phyloP scores from a whole-genome alignment of 345 rosid genomes.

The Cardamine resedifolia region DNA sequence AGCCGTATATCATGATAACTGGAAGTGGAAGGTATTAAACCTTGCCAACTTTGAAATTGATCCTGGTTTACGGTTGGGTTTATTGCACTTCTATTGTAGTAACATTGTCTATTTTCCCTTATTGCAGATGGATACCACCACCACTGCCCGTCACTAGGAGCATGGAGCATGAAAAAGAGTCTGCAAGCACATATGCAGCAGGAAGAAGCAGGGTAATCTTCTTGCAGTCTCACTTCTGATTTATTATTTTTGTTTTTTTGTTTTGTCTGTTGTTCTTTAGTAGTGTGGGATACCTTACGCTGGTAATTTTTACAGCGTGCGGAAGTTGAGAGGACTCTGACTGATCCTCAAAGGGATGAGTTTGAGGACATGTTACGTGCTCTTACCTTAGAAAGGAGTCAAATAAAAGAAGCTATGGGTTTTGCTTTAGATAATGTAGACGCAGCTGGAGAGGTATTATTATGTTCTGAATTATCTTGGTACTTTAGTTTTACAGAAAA shows the following conservation, averaged over 20 bases:
- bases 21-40: slow-evolving; percentile 92
- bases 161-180: slow-evolving; percentile 87
- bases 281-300: background rate
- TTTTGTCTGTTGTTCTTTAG: background rate
- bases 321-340: slow-evolving; percentile 82
- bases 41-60: background rate
- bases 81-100: background rate
- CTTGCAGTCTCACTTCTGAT: slow-evolving; percentile 14
- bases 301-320: slow-evolving; percentile 57
- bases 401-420: slow-evolving; percentile 96
- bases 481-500: background rate
- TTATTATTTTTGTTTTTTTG: background rate
- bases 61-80: background rate
- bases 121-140: slow-evolving; percentile 92
- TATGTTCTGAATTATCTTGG: background rate
- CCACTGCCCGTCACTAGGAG: slow-evolving; percentile 71
- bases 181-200: slow-evolving; percentile 82
- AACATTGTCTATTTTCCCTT: background rate
- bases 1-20: slow-evolving; percentile 97
- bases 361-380: slow-evolving; percentile 98
- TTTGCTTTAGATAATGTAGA: slow-evolving; percentile 96
- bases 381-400: slow-evolving; percentile 90
- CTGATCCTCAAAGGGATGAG: slow-evolving; percentile 95
- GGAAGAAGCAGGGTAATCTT: slow-evolving; percentile 92
- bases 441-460: slow-evolving; percentile 96